phyloP scores from a whole-genome alignment of 83 land plant species.

The Larix sibirica region DNA sequence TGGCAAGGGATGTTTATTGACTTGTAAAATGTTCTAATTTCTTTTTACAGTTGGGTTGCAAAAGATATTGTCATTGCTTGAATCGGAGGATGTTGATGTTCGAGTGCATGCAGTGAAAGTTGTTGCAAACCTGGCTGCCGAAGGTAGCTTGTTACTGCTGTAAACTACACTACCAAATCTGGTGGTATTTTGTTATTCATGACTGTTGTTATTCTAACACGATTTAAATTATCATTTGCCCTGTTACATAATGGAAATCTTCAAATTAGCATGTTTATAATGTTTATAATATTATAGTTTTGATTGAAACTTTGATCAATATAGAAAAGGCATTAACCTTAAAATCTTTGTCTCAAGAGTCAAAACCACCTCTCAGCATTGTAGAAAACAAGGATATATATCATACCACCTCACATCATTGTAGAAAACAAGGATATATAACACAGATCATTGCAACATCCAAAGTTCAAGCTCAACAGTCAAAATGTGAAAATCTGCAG shows the following conservation, averaged over 20 bases:
- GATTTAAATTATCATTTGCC: not conserved
- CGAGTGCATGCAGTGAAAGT: slow-evolving; percentile 93
- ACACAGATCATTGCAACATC: not conserved
- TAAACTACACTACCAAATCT: not conserved
- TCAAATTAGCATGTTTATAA: not conserved
- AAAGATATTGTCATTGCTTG: slow-evolving; percentile 82
- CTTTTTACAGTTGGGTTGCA: slow-evolving; percentile 78
- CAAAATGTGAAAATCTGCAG: no score
- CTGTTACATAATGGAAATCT: not conserved
- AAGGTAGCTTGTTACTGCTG: slow-evolving; percentile 45
- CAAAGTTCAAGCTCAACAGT: no score
- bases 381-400: not conserved
- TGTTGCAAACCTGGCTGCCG: slow-evolving; percentile 90
- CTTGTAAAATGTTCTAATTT: not conserved
- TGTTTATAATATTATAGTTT: not conserved
- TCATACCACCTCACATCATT: not conserved
- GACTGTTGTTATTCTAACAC: not conserved
- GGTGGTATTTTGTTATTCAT: not conserved
- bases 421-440: not conserved
- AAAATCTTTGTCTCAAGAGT: not conserved
- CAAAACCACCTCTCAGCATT: not conserved
- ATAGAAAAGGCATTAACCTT: not conserved
- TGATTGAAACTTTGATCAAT: not conserved
- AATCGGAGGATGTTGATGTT: slow-evolving; percentile 88
- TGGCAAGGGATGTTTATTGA: not conserved